Conservation (phyloP, 352 stramenopile genomes). For the Sclerospora graminicola region DNA sequence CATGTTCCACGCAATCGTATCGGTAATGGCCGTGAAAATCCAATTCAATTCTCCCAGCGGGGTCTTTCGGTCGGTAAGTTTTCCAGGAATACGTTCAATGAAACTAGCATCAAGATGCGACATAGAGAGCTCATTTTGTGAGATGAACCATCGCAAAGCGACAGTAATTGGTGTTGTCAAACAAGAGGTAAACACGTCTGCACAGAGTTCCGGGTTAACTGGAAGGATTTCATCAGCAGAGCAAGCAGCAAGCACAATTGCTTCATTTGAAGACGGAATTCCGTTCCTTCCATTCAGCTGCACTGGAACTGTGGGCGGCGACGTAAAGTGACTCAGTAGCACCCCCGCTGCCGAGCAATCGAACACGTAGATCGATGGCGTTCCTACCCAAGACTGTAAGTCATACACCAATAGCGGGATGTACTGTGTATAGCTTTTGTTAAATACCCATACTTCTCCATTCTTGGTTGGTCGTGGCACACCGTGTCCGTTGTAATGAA, state of each 20-base stretch:
- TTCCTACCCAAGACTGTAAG: constrained; percentile 90
- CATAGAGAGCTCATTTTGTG: constrained; percentile 88
- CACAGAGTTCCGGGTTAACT: constrained; percentile 94
- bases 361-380: constrained; percentile 94
- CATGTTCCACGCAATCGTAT: constrained; percentile 99
- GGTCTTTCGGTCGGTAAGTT: constrained; percentile 90
- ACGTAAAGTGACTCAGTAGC: constrained; percentile 90
- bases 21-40: constrained; percentile 99
- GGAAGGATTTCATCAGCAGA: constrained; percentile 92
- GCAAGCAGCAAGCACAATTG: constrained; percentile 95
- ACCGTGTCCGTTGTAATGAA: constrained; percentile 99
- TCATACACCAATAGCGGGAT: constrained; percentile 97
- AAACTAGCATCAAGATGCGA: constrained; percentile 72
- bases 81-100: constrained; percentile 85
- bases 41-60: constrained; percentile 98
- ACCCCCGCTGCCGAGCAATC: constrained; percentile 96
- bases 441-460: constrained; percentile 99
- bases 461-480: constrained; percentile 94
- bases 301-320: constrained; percentile 15
- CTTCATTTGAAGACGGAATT: constrained; percentile 54
- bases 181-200: constrained; percentile 99
- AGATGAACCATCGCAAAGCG: constrained; percentile 96
- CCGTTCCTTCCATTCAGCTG: constrained; percentile 13
- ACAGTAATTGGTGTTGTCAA: constrained; percentile 98
- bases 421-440: constrained; percentile 99